phyloP scores from a whole-genome alignment of 176 grass and related monocot genomes.

The Dendrocalamus sinicus region DNA sequence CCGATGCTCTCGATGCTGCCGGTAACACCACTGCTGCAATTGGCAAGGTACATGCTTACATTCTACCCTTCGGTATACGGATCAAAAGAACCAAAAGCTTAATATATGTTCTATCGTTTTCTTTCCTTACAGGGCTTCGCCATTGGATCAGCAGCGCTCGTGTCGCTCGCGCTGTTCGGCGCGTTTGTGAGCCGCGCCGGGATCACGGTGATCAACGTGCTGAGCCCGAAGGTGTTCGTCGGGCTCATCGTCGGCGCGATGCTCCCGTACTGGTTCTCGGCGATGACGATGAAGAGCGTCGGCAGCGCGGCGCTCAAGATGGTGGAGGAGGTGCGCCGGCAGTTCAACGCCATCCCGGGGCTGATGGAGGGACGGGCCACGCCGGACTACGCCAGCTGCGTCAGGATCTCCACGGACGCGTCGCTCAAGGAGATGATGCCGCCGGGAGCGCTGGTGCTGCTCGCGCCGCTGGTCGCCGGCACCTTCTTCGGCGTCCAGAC shows the following conservation, averaged over 20 bases:
- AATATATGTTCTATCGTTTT: not conserved
- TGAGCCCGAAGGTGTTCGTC: slow-evolving; percentile 67
- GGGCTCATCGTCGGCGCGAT: slow-evolving; percentile 73
- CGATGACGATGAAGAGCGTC: slow-evolving; percentile 84
- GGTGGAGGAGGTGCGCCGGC: slow-evolving; percentile 80
- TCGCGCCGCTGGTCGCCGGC: slow-evolving; percentile 60
- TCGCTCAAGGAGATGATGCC: slow-evolving; percentile 80
- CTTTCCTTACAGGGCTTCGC: slow-evolving; percentile 58
- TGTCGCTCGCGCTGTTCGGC: slow-evolving; percentile 76
- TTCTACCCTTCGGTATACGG: not conserved
- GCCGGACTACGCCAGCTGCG: slow-evolving; percentile 75
- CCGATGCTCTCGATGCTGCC: slow-evolving; percentile 73
- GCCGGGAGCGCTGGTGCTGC: slow-evolving; percentile 65
- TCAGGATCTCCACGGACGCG: slow-evolving; percentile 78
- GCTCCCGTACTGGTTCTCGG: slow-evolving; percentile 86
- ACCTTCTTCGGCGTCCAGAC: slow-evolving; percentile 78
- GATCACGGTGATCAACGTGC: slow-evolving; percentile 54
- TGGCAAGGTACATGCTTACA: slow-evolving; percentile 48
- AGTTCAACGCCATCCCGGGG: slow-evolving; percentile 68
- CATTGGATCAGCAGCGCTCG: slow-evolving; percentile 73
- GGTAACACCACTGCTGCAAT: slow-evolving; percentile 78
- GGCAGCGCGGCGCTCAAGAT: slow-evolving; percentile 76
- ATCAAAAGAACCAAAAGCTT: not conserved
- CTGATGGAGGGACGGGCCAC: slow-evolving; percentile 65
- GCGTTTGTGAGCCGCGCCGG: slow-evolving; percentile 72